Evolutionary conservation across 805 yeast species (phyloP).

Genomic region (Candida qinlingensis): DNA sequence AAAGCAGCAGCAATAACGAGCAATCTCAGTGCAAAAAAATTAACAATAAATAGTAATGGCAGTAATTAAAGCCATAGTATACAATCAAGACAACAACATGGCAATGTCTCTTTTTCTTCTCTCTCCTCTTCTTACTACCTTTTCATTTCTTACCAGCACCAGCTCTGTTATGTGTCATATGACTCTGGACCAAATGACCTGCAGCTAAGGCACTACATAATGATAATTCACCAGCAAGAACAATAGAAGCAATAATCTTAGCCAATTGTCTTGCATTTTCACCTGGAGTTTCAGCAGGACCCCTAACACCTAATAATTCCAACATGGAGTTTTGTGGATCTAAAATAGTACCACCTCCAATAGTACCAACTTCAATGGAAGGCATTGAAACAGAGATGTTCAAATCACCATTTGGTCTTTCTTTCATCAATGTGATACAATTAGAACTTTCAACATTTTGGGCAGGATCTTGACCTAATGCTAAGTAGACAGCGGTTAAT

Average conservation of each 20-base stretch:
- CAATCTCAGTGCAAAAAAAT: too few species aligned
- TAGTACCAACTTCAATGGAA: constrained; percentile 96
- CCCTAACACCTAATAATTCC: constrained; percentile 89
- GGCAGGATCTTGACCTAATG: constrained; percentile 99
- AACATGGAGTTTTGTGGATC: constrained; percentile 97
- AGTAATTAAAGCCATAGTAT: not conserved
- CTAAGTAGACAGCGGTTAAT: constrained; percentile 89
- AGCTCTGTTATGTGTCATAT: constrained; percentile 88
- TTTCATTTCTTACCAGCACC: constrained; percentile 21
- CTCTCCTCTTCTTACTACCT: not conserved
- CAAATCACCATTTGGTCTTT: constrained; percentile 68
- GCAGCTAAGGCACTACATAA: constrained; percentile 96
- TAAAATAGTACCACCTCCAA: constrained; percentile 97
- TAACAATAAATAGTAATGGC: too few species aligned
- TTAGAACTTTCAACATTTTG: constrained; percentile 97
- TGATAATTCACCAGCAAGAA: constrained; percentile 92
- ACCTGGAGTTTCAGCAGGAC: constrained; percentile 93
- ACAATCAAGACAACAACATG: not conserved
- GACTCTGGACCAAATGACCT: constrained; percentile 96
- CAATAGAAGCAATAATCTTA: constrained; percentile 87
- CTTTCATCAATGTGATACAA: constrained; percentile 94
- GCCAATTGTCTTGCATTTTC: constrained; percentile 93
- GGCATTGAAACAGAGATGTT: constrained; percentile 98
- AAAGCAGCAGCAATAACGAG: too few species aligned
- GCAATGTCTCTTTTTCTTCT: not conserved